Base-by-base conservation (phyloP, 371 early-diverging fungal genomes). In the Haplosporangium sp. region DNA sequence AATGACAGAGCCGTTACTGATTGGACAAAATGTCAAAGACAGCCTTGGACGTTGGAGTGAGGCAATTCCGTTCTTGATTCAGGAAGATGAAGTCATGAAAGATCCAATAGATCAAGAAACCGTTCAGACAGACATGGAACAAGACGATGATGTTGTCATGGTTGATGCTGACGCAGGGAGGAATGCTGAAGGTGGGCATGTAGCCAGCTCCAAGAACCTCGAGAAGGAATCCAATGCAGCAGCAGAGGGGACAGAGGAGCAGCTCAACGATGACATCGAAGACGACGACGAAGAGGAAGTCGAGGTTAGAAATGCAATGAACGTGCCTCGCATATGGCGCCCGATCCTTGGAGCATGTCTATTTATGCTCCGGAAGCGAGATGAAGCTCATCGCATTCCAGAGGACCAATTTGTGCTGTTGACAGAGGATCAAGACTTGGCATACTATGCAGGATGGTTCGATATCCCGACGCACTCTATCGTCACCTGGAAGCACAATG, bases 281-380 rank as follows among this genome's bases (percentile, higher is more conserved):
- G 65, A 56, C 11, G 48, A 29, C 4, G 59, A 51, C 2, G 67
- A 66, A 21, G 69, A 68, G 10, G 72, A 71, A 16, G 50, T 68
- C 0, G 79, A 77, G 53, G 62, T 77, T 1, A 55, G 79, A 55
- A 77, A 72, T 61, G 72, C 56, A 29, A 68, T 72, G 73, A 77
- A 68, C 38, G 79, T 77, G 29, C 79, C 79, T 4, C 55, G 79
- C 6, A 50, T 72, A 4, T 77, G 79, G 79, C 79, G 73, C 3
- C 73, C 79, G 23, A 72, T 77, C 46, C 48, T 77, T 14, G 79
- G 72, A 9, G 79, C 79, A 1, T 77, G 72, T 42, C 45, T 77
- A 18, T 67, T 64, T 55, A 67, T 77, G 61, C 57, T 77, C 13
- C 72, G 67, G 18, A 77, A 77, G 29, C 79, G 79, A 12, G 73